Base-by-base conservation (phyloP, 2,329 filamentous ascomycete genomes). In the Cladophialophora bantiana region DNA sequence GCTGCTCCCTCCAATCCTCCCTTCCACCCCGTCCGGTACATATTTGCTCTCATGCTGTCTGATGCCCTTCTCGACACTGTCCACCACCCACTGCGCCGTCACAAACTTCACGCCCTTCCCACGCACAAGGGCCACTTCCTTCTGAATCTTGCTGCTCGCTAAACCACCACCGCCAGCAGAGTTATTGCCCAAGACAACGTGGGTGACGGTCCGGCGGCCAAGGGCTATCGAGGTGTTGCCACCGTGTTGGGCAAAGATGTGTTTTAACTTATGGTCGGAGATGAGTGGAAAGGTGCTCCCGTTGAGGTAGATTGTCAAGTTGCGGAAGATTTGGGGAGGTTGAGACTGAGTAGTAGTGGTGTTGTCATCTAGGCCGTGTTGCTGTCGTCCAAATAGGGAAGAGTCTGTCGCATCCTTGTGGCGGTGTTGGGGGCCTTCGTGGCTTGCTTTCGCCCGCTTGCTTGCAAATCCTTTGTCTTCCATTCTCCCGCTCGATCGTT, bases 201-300 rank as follows among this genome's bases (percentile, higher is more conserved):
- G 94, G 38, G 93, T 96, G 71, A 97, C 92, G 59, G 85, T 86
- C 42, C 88, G 85, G 53, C 92, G 86, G 9, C 87, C 90, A 9
- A 96, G 86, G 66, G 88, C 84, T 40, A 93, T 85, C 3, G 91
- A 89, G 72, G 92, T 83, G 50, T 80, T 83, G 0, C 88, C 94
- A 20, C 94, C 94, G 75, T 96, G 88, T 64, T 88, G 83, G 4
- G 85, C 87, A 42, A 97, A 84, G 15, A 96, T 78, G 63, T 89
- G 88, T 82, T 95, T 96, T 65, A 97, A 85, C 76, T 87, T 90
- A 80, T 96, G 91, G 77, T 97, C 94, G 13, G 92, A 96, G 68
- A 97, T 86, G 31, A 88, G 78, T 1, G 94, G 93, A 67, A 89
- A 85, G 1, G 93, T 96, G 71, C 91, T 94, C 68, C 93, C 93